Evolutionary conservation across 1,284 basidiomycete species (phyloP).

Genomic region (Heliocybe sulcata): DNA sequence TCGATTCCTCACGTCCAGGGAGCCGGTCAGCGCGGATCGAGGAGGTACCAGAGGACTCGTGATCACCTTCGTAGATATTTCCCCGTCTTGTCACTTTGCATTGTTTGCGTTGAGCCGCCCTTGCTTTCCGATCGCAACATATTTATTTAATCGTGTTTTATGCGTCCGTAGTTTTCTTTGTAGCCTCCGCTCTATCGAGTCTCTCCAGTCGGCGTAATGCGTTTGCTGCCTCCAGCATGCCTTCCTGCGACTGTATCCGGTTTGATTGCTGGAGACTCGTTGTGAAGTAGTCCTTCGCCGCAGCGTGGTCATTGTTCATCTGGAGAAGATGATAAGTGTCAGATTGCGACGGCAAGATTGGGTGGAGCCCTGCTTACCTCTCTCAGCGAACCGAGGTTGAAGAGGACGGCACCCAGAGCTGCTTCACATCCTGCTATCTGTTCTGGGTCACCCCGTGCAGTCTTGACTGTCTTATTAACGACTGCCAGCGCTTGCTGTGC

Average conservation of each 20-base stretch:
- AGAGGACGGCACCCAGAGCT: conserved; percentile 50
- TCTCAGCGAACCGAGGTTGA: conserved; percentile 47
- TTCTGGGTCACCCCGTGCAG: conserved; percentile 13
- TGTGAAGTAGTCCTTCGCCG: conserved; percentile 37
- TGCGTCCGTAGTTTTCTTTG: neutral
- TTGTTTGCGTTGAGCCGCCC: neutral
- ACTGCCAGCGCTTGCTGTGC: conserved; percentile 46
- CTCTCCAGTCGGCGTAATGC: conserved; percentile 35
- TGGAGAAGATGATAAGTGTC: conserved; percentile 2
- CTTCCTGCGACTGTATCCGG: conserved; percentile 41
- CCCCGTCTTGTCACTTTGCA: neutral
- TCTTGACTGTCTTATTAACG: conserved; percentile 30
- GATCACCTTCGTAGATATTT: conserved; percentile 1
- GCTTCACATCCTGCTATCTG: conserved; percentile 40
- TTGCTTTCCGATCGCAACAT: neutral
- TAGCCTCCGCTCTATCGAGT: conserved; percentile 7
- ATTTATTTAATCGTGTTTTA: neutral
- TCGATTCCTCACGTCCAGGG: conserved; percentile 41
- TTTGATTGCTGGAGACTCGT: conserved; percentile 43
- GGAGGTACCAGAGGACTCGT: conserved; percentile 25
- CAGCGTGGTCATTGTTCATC: conserved; percentile 41
- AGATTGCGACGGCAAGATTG: neutral
- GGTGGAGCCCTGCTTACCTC: conserved; percentile 24
- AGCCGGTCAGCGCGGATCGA: conserved; percentile 46
- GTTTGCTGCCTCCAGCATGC: conserved; percentile 37